Conservation (phyloP, 75 land plant genomes). For the Selaginella moellendorffii region DNA sequence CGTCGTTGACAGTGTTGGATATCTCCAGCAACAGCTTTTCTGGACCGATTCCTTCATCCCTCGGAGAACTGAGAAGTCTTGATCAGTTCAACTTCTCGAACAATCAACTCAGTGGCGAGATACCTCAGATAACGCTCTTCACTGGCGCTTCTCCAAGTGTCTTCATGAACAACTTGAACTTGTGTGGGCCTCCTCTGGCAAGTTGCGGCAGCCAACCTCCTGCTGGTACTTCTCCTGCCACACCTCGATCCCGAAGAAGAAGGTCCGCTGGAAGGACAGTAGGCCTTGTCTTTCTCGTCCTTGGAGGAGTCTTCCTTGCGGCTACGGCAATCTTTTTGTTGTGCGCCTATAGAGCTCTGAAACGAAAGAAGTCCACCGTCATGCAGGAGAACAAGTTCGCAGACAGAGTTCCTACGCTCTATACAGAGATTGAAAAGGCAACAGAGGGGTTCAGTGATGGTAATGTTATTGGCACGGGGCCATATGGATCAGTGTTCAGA, state of each 20-base stretch:
- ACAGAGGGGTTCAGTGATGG: constrained; percentile 3
- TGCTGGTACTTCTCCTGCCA: background rate
- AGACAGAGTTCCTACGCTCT: background rate
- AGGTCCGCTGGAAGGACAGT: background rate
- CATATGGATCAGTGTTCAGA: background rate
- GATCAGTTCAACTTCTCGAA: background rate
- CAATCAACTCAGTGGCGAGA: background rate
- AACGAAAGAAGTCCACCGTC: background rate
- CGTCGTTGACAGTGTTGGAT: background rate
- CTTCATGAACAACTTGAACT: background rate
- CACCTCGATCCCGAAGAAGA: background rate
- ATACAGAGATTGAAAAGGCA: background rate
- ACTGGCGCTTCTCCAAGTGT: background rate
- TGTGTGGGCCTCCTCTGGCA: background rate
- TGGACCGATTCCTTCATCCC: background rate
- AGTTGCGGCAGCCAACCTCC: background rate
- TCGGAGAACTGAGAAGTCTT: background rate
- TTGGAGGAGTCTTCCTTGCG: background rate
- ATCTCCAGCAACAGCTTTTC: background rate
- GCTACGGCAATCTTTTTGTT: background rate
- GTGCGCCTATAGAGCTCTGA: background rate
- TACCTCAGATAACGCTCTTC: background rate
- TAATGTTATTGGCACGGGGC: background rate
- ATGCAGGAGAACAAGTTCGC: background rate
- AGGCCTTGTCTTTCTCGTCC: background rate